These are phyloP conservation scores for Protomyces lactucae-debilis DNA, from an alignment of 1,139 yeast genomes.

Conservation along the genomic window DNA sequence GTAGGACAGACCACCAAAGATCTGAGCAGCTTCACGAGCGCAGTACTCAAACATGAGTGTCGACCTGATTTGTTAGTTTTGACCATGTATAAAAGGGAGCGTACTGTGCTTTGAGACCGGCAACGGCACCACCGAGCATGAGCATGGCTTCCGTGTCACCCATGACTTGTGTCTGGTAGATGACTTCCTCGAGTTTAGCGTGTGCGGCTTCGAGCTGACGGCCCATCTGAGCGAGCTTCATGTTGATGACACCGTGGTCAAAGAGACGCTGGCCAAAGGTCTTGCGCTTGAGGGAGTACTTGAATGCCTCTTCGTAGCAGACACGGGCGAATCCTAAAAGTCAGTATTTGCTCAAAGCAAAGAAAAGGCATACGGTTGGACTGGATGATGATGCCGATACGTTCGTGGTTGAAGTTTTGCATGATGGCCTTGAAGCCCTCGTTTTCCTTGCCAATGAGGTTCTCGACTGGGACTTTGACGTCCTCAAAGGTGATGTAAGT, in stretches of 20 bases:
- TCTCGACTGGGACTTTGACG: slow-evolving; percentile 46
- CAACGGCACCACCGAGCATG: slow-evolving; percentile 46
- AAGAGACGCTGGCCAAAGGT: slow-evolving; percentile 45
- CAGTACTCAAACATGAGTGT: slow-evolving; percentile 43
- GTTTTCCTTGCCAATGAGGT: slow-evolving; percentile 44
- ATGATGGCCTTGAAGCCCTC: slow-evolving; percentile 46
- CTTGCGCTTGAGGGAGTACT: slow-evolving; percentile 43
- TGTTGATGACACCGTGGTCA: slow-evolving; percentile 46
- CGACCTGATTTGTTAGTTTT: slow-evolving; percentile 26
- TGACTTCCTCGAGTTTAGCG: slow-evolving; percentile 41
- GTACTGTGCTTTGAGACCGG: slow-evolving; percentile 44
- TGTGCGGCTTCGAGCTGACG: slow-evolving; percentile 44
- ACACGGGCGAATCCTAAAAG: slow-evolving; percentile 45
- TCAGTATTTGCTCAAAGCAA: slow-evolving; percentile 42
- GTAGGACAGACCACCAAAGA: slow-evolving; percentile 46
- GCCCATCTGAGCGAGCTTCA: slow-evolving; percentile 47
- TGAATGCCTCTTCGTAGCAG: slow-evolving; percentile 45
- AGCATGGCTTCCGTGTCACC: slow-evolving; percentile 38
- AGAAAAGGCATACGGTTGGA: slow-evolving; percentile 47
- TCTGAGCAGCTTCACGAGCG: slow-evolving; percentile 46
- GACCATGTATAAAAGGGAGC: neutral
- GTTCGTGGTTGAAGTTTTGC: slow-evolving; percentile 45
- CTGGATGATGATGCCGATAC: slow-evolving; percentile 44
- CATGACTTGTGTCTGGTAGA: slow-evolving; percentile 39
- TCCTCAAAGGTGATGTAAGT: slow-evolving; percentile 44